Evolutionary conservation across 129 eudicot species (phyloP), one percentile per base, ranked within the genome.

Genomic region (Saussurea involucrata): DNA sequence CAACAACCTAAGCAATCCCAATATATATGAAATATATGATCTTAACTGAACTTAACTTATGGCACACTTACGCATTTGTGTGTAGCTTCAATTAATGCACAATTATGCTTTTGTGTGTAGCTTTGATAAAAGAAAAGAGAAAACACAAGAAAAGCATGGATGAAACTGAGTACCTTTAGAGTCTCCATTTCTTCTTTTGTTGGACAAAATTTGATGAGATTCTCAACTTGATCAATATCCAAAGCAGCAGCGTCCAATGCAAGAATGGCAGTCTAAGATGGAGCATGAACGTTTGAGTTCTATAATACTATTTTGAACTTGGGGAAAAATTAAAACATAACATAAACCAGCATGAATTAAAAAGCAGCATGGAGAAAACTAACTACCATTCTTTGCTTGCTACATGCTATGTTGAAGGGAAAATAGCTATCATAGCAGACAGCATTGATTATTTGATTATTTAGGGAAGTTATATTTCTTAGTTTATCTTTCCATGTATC

Each of bases 181-280:
- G 86, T 84, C 80, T 91, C 96, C 93, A 91, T 94, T 80, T 94
- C 98, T 79, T 94, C 98, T 91, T 94, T 94, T 29, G 98, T 91
- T 1, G 98, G 98, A 72, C 97, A 91, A 69, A 94, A 94, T 71
- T 94, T 94, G 61, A 91, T 94, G 74, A 95, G 92, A 85, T 89
- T 91, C 77, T 95, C 98, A 79, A 94, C 92, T 88, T 94, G 98
- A 76, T 94, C 98, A 37, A 91, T 91, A 84, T 94, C 97, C 88
- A 94, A 74, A 49, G 88, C 86, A 34, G 90, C 79, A 75, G 96
- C 87, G 77, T 94, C 93, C 90, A 94, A 86, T 67, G 97, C 93
- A 77, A 94, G 87, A 77, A 94, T 81, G 13, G 98, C 93, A 27
- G 85, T 94, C 98, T 94, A 85, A 86, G 68, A 79, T 64, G 42